These are phyloP conservation scores for Colletotrichum karsti DNA, from an alignment of 2,329 filamentous ascomycete genomes.

Conservation along the genomic window DNA sequence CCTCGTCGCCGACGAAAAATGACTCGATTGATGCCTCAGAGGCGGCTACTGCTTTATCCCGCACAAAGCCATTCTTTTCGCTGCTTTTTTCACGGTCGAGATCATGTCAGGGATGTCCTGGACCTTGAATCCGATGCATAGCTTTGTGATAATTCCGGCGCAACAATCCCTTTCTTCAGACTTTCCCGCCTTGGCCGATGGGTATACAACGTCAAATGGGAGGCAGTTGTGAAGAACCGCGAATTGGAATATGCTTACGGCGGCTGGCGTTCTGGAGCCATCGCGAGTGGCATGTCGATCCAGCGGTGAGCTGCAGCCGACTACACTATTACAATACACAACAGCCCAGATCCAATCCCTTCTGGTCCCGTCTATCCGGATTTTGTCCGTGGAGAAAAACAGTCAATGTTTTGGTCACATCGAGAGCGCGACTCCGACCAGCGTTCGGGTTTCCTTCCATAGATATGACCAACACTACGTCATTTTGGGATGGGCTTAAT, in stretches of 20 bases:
- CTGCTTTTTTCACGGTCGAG: not conserved
- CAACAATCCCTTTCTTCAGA: not conserved
- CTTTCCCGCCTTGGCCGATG: too few relatives aligned
- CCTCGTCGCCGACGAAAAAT: not conserved
- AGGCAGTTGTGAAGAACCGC: not conserved
- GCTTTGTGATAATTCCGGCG: not conserved
- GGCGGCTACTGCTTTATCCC: not conserved
- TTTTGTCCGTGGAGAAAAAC: not conserved
- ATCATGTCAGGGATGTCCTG: not conserved
- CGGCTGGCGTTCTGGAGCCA: not conserved
- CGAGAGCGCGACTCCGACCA: too few relatives aligned
- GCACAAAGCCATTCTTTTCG: not conserved
- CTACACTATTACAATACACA: not conserved
- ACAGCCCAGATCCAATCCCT: not conserved
- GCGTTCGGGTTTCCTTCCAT: too few relatives aligned
- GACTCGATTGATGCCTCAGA: not conserved
- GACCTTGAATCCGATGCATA: not conserved
- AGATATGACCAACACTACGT: too few relatives aligned
- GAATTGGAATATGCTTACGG: not conserved
- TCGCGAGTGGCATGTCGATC: slow-evolving; percentile 7
- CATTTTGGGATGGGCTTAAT: not conserved
- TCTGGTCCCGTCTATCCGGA: not conserved
- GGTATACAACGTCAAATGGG: too few relatives aligned
- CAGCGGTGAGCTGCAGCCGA: slow-evolving; percentile 17
- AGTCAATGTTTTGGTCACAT: not conserved